Base-by-base conservation (phyloP, 1,284 basidiomycete species). In the Sporisorium sorghi region DNA sequence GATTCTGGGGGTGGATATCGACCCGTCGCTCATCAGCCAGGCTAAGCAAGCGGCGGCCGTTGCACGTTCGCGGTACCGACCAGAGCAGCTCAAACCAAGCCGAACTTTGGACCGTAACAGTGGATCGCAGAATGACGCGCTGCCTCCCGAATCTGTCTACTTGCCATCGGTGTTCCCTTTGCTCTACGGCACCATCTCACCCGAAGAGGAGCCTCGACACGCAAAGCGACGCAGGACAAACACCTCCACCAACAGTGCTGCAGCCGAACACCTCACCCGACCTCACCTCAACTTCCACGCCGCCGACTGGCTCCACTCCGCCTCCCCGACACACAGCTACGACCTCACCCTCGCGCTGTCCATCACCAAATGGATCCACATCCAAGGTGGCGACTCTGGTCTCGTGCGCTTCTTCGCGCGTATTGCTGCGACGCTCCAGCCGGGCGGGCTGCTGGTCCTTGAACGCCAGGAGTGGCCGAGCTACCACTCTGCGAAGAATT, bases 281-380 rank as follows among this genome's bases (percentile, higher is more conserved):
- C 62, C 58, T 1, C 5, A 26, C 4, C 69, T 67, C 2, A 24
- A 37, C 32, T 67, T 72, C 24, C 6, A 58, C 14, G 59, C 63
- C 1, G 51, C 55, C 15, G 63, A 72, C 30, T 72, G 63, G 63
- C 63, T 59, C 32, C 21, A 53, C n/a, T 8, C 17, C 15, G 23
- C 39, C 53, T 60, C 23, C 11, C 37, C 17, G 46, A 48, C 17
- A 3, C 14, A 1, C 21, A 30, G 53, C 3, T 63, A 63, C 46
- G 39, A 61, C 24, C 12, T 73, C 0, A 54, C 60, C 15, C 44
- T 68, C 11, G 59, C 59, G 0, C 61, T 78, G 6, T 76, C 76
- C 7, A 39, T 78, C 30, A 73, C 73, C 40, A 75, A 75, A 48
- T 75, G 73, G 73, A 61, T 75, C 47, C 67, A 75, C 56, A 62